These are phyloP conservation scores for Penicillium soppii DNA, from an alignment of 495 filamentous ascomycete genomes.

Conservation along the genomic window DNA sequence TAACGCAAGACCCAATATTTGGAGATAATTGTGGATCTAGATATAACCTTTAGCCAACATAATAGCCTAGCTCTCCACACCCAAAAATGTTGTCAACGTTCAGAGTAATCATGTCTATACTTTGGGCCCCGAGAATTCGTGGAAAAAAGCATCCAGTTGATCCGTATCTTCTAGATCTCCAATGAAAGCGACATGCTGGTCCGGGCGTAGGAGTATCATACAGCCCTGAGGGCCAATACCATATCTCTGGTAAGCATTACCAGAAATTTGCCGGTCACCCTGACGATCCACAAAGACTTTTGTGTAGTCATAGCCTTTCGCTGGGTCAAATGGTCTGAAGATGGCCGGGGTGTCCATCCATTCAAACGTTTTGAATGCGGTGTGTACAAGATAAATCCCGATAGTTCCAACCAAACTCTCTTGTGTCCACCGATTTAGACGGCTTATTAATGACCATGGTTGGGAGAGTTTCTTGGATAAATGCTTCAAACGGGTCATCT, in stretches of 20 bases:
- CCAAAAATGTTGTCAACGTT: too few species aligned
- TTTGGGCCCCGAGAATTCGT: too few species aligned
- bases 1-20: too few species aligned
- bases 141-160: too few species aligned
- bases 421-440: slow-evolving; percentile 15
- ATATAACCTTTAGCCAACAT: too few species aligned
- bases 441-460: not conserved
- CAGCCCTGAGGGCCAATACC: slow-evolving; percentile 58
- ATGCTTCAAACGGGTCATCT: slow-evolving; percentile 36
- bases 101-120: too few species aligned
- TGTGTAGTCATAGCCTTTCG: slow-evolving; percentile 48
- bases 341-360: slow-evolving; percentile 53
- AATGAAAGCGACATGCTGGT: slow-evolving; percentile 52
- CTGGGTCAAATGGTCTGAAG: slow-evolving; percentile 49
- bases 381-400: slow-evolving; percentile 55
- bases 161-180: slow-evolving; percentile 48
- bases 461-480: slow-evolving; percentile 30
- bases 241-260: slow-evolving; percentile 54
- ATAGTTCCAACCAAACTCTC: slow-evolving; percentile 38
- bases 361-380: slow-evolving; percentile 41
- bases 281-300: slow-evolving; percentile 54
- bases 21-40: too few species aligned
- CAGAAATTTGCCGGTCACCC: slow-evolving; percentile 54
- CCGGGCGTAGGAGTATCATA: slow-evolving; percentile 54
- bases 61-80: too few species aligned